These are phyloP conservation scores for Endocalyx cinctus DNA, from an alignment of 2,329 filamentous ascomycete species.

Conservation along the genomic window DNA sequence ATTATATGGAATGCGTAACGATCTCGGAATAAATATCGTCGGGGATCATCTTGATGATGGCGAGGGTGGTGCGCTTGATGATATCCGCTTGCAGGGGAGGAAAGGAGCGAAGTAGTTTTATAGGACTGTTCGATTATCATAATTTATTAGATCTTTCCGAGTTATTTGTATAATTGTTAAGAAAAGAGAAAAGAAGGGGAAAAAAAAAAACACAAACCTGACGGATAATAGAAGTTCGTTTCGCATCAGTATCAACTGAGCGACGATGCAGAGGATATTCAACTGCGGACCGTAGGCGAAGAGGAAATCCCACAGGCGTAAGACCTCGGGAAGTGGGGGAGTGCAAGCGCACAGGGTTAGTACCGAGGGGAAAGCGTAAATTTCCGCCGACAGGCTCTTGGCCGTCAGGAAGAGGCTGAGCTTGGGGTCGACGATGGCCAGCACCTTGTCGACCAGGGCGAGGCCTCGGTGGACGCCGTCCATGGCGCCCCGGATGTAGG, in stretches of 20 bases:
- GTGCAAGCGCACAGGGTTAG: conserved; percentile 94
- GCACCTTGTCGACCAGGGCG: conserved; percentile 83
- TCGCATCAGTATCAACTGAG: conserved; percentile 84
- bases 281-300: conserved; percentile 94
- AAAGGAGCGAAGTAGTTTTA: conserved; percentile 84
- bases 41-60: conserved; percentile 84
- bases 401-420: conserved; percentile 77
- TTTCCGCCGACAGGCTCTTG: conserved; percentile 85
- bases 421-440: conserved; percentile 87
- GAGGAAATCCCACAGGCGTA: conserved; percentile 93
- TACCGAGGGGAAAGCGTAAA: conserved; percentile 95
- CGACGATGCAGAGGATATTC: conserved; percentile 94
- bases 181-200: not conserved
- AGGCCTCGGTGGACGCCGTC: conserved; percentile 93
- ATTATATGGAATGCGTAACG: conserved; percentile 79
- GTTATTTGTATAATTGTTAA: conserved; percentile 18
- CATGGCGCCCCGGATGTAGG: conserved; percentile 94
- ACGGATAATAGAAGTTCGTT: conserved; percentile 77
- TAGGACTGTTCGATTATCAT: conserved; percentile 70
- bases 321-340: conserved; percentile 85
- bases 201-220: conserved; percentile 53
- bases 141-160: too few relatives aligned
- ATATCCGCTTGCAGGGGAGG: conserved; percentile 77
- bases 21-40: conserved; percentile 88
- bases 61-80: conserved; percentile 79